phyloP scores from a whole-genome alignment of 1,139 yeast genomes.

The Saccharomyces pastorianus region DNA sequence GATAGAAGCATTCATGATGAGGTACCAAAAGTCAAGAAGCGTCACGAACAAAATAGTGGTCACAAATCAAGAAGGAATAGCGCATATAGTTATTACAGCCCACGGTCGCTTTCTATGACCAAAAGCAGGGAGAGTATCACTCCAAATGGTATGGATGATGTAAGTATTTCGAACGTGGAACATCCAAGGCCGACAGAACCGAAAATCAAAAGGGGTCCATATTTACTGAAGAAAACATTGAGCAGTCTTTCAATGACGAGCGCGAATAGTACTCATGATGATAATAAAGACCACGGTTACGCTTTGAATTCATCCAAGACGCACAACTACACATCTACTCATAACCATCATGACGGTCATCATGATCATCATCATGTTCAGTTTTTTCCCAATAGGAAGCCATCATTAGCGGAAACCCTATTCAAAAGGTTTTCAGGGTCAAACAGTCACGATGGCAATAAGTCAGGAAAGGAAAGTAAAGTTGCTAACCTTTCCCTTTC shows the following conservation, averaged over 20 bases:
- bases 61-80: slow-evolving; percentile 5
- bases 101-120: slow-evolving; percentile 3
- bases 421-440: slow-evolving; percentile 19
- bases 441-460: neutral
- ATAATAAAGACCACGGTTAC: slow-evolving; percentile 1
- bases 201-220: slow-evolving; percentile 14
- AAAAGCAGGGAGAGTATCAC: slow-evolving; percentile 7
- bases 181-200: slow-evolving; percentile 2
- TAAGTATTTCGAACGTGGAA: neutral
- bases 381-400: slow-evolving; percentile 11
- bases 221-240: slow-evolving; percentile 18
- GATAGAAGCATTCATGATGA: slow-evolving; percentile 9
- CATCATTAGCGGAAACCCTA: slow-evolving; percentile 23
- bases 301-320: neutral
- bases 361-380: slow-evolving; percentile 7
- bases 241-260: slow-evolving; percentile 18
- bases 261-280: slow-evolving; percentile 6
- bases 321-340: neutral
- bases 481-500: slow-evolving; percentile 1
- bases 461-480: slow-evolving; percentile 15
- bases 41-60: slow-evolving; percentile 5
- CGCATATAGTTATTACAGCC: slow-evolving; percentile 1
- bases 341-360: slow-evolving; percentile 1
- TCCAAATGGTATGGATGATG: neutral
- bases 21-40: slow-evolving; percentile 11